A percentile compares a stretch with the other conserved stretches of the same genome.
phyloP scores from a whole-genome alignment of 108 stramenopile genomes.

The Cyclostephanos tholiformis region DNA sequence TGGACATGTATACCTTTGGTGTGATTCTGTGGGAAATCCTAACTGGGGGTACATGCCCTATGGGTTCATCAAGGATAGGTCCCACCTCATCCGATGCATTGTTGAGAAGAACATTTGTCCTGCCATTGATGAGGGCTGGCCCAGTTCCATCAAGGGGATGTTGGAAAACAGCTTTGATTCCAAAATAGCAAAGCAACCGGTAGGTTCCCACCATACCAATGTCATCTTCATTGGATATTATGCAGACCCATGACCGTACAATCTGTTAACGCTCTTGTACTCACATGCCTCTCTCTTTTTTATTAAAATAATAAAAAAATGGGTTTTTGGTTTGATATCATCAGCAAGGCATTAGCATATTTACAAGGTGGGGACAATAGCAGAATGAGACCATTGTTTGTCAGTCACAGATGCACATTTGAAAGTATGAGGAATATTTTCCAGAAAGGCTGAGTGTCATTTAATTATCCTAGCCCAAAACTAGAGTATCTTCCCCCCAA shows the following conservation, averaged over 20 bases:
- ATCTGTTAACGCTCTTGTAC: not conserved
- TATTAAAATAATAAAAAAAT: conserved; percentile 4
- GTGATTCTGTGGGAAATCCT: conserved; percentile 46
- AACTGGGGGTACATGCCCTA: conserved; percentile 22
- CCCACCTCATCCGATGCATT: conserved; percentile 20
- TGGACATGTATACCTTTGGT: conserved; percentile 44
- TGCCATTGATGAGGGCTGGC: conserved; percentile 21
- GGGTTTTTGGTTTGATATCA: conserved; percentile 1
- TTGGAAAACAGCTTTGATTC: conserved; percentile 36
- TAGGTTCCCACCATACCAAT: not conserved
- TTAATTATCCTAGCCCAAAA: no score
- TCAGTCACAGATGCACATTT: not conserved
- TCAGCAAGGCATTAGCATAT: not conserved
- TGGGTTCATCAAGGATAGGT: not conserved
- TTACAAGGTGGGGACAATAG: conserved; percentile 14
- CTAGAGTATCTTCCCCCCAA: no score
- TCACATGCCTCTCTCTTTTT: not conserved
- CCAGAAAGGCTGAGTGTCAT: no score
- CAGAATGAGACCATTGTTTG: not conserved
- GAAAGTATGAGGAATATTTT: not conserved
- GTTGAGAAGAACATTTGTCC: conserved; percentile 22
- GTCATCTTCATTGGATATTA: not conserved
- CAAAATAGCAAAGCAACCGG: conserved; percentile 9
- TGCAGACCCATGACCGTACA: not conserved
- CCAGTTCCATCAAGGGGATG: conserved; percentile 17